Conservation (phyloP, 148 eudicot species). For the Heliosperma pusillum region DNA sequence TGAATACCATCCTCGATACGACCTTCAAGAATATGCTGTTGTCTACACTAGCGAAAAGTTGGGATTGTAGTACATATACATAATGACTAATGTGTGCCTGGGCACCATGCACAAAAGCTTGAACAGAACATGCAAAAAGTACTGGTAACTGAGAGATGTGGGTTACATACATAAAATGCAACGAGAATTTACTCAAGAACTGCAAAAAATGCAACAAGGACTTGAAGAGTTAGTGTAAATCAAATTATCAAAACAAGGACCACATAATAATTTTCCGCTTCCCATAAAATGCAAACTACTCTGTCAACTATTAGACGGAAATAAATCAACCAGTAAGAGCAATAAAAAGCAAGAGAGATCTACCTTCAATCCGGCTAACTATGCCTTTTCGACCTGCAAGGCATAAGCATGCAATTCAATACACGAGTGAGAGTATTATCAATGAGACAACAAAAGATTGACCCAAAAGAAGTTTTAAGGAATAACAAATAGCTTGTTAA, state of each 20-base stretch:
- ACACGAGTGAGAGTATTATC: neutral
- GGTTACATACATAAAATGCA: neutral
- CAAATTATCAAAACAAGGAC: neutral
- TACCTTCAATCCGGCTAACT: constrained; percentile 76
- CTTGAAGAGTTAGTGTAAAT: neutral
- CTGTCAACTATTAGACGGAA: neutral
- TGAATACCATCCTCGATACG: neutral
- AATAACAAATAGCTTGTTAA: neutral
- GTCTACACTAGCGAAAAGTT: too few relatives aligned
- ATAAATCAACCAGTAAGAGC: neutral
- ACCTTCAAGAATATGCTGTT: neutral
- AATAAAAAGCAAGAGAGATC: constrained; percentile 8
- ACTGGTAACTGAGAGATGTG: neutral
- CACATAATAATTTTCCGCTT: neutral
- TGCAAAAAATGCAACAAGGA: too few relatives aligned
- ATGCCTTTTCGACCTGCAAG: constrained; percentile 46
- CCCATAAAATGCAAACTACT: neutral
- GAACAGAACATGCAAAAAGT: neutral
- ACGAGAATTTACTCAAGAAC: neutral
- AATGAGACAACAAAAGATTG: neutral
- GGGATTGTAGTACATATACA: neutral
- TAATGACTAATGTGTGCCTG: neutral
- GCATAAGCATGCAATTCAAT: constrained; percentile 16
- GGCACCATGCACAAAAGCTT: neutral
- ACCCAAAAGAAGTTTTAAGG: neutral